phyloP scores from a whole-genome alignment of 768 basidiomycete species.

The Phanerochaete sordida region DNA sequence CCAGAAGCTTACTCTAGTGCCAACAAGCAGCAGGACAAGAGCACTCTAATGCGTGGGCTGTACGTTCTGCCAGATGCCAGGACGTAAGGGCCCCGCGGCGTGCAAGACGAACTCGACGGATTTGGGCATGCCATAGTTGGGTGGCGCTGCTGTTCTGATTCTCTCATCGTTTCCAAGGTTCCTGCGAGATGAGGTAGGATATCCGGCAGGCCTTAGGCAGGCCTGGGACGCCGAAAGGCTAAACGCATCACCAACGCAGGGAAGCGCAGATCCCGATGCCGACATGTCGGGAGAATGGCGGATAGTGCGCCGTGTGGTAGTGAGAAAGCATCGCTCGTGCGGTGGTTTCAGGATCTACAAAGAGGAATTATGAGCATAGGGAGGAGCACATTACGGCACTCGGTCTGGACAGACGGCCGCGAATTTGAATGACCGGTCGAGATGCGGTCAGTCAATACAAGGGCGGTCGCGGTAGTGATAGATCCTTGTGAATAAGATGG shows the following conservation, averaged over 20 bases:
- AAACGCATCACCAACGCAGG: neutral
- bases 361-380: neutral
- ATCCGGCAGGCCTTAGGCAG: neutral
- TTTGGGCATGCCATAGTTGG: neutral
- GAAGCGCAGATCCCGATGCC: neutral
- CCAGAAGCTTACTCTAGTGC: neutral
- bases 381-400: neutral
- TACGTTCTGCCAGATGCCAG: neutral
- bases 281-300: conserved; percentile 12
- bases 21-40: neutral
- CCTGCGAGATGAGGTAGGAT: neutral
- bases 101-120: neutral
- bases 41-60: neutral
- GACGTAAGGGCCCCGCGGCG: neutral
- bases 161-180: neutral
- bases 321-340: neutral
- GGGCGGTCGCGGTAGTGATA: neutral
- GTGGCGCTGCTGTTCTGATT: neutral
- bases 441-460: neutral
- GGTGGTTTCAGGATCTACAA: neutral
- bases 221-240: neutral
- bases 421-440: neutral
- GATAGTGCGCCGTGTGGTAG: neutral
- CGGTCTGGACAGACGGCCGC: neutral
- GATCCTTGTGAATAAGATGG: neutral